Evolutionary conservation across 1,139 yeast species (phyloP).

Genomic region (Suhomyces ambrosiae): DNA sequence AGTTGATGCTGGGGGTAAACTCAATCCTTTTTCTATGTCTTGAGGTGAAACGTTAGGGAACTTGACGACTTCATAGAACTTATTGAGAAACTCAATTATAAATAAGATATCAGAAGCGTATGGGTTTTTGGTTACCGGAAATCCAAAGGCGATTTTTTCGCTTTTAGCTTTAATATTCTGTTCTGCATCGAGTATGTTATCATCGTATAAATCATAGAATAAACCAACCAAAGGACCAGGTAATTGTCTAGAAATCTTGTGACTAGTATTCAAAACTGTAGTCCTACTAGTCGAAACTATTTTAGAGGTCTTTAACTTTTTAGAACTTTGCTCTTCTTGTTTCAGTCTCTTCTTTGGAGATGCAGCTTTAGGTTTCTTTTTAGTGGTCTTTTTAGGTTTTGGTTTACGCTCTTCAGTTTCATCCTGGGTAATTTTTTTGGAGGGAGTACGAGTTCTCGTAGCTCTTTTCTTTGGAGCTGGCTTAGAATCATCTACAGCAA

Average conservation of each 20-base stretch:
- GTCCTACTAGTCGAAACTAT: constrained; percentile 29
- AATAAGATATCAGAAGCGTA: constrained; percentile 49
- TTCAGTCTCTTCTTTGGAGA: constrained; percentile 4
- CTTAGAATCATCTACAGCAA: neutral
- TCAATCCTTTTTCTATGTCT: constrained; percentile 53
- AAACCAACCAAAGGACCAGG: constrained; percentile 46
- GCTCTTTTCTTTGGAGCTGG: constrained; percentile 5
- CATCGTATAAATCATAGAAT: constrained; percentile 43
- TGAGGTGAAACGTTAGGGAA: constrained; percentile 44
- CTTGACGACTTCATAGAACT: constrained; percentile 37
- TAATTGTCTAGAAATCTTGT: constrained; percentile 36
- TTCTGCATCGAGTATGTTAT: constrained; percentile 28
- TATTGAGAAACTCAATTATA: constrained; percentile 46
- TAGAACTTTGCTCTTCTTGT: constrained; percentile 6
- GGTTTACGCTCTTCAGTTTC: constrained; percentile 2
- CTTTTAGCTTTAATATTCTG: constrained; percentile 22
- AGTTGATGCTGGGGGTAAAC: constrained; percentile 25
- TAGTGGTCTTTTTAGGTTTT: constrained; percentile 1
- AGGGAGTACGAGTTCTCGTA: constrained; percentile 4
- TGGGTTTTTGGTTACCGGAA: constrained; percentile 31
- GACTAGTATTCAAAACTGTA: constrained; percentile 32
- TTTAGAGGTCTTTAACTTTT: constrained; percentile 10
- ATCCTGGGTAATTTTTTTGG: constrained; percentile 4
- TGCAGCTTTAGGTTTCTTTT: constrained; percentile 1
- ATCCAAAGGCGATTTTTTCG: constrained; percentile 33